phyloP scores from a whole-genome alignment of 1,284 basidiomycete species.

The Exobasidium rhododendri region DNA sequence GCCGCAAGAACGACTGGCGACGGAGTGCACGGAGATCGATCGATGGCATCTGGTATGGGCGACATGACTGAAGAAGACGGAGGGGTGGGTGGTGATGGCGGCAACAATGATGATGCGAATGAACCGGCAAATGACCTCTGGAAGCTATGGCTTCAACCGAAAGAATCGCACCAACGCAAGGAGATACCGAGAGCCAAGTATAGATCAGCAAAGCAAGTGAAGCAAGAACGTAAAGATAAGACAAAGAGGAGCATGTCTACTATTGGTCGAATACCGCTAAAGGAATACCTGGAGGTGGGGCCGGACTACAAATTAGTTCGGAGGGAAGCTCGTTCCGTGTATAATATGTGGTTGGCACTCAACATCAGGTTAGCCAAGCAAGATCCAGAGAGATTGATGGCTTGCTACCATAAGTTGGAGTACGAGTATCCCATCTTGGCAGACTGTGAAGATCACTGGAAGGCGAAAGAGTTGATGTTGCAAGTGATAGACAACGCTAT shows the following conservation, averaged over 20 bases:
- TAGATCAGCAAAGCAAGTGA: conserved; percentile 3
- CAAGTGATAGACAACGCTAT: conserved; percentile 45
- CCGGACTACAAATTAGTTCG: conserved; percentile 36
- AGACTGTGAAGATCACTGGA: conserved; percentile 41
- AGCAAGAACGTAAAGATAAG: conserved; percentile 2
- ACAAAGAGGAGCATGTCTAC: conserved; percentile 38
- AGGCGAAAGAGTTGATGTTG: conserved; percentile 35
- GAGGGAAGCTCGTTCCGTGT: conserved; percentile 33
- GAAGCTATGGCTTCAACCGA: conserved; percentile 1
- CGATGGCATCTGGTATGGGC: neutral
- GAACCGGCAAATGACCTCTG: neutral
- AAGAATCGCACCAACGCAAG: neutral
- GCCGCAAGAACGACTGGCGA: neutral
- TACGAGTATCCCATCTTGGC: conserved; percentile 30
- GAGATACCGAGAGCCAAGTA: conserved; percentile 1
- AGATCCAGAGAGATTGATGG: conserved; percentile 32
- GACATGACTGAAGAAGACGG: neutral
- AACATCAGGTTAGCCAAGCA: conserved; percentile 41
- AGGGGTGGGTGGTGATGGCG: too few relatives aligned
- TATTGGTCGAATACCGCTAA: conserved; percentile 34
- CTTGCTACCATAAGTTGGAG: conserved; percentile 30
- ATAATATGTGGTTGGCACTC: conserved; percentile 37
- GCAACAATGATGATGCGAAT: neutral
- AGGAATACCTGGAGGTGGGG: conserved; percentile 35
- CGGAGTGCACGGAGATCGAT: neutral